Base-by-base conservation (phyloP, 2,329 filamentous ascomycete genomes). In the Fusarium fracticaudum region DNA sequence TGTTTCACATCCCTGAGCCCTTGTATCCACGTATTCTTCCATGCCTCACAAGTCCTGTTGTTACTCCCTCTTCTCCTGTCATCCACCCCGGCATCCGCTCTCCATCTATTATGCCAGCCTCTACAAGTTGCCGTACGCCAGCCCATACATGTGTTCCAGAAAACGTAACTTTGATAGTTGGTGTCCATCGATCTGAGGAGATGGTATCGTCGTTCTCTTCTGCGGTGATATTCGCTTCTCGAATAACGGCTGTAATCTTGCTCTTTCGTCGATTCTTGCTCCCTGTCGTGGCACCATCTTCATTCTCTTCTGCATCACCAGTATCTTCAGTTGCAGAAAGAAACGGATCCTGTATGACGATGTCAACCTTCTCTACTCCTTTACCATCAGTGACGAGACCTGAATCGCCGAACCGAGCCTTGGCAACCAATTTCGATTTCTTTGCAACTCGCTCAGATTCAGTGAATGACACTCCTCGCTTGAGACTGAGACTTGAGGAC, bases 11-110 rank as follows among this genome's bases (percentile, higher is more conserved):
- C 2, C 88, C 88, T 4, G 88, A 88, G 10, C 89, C 89, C 69
- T 87, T 90, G 76, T 88, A 83, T 3, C 88, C 89, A 48, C 84
- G 83, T 77, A 95, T 90, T 71, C 91, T 86, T 5, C 94, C 94
- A 67, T 90, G 82, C 72, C 87, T 88, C 8, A 97, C 90, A 35
- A 90, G 87, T 1, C 93, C 93, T 43, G 91, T 87, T 60, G 93
- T 96, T 10, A 96, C 91, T 1, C 91, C 93, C 50, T 94, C 93
- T 78, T 97, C 94, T 5, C 94, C 95, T 2, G 94, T 96, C 91
- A 97, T 92, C 94, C 94, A 97, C 0, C 93, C 93, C 0, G 95
- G 94, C 92, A 97, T 95, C 62, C 86, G 89, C 77, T 91, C 88
- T 3, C 94, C 92, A 79, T 97, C 91, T 33, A 97, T 85, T 58